Evolutionary conservation across 2,329 filamentous ascomycete species (phyloP), one percentile per base, ranked within the genome.

Genomic region (Tolypocladium album): DNA sequence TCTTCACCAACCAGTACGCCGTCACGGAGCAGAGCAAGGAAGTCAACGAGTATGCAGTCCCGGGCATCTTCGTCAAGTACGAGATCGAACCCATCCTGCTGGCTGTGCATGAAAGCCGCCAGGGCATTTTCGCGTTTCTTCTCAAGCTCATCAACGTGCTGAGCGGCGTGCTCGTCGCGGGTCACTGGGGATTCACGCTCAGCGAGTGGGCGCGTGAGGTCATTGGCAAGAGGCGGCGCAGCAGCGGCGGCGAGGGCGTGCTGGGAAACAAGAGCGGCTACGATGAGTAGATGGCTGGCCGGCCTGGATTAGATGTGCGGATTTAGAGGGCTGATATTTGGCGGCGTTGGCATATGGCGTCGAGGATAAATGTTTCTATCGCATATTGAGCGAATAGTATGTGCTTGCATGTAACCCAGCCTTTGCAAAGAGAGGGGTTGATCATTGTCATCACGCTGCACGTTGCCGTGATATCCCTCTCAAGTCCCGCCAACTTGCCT

Each of bases 21-120:
- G 94, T 96, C 0, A 97, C 92, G 0, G 90, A 92, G 70, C 92
- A 97, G 78, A 88, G 83, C 67, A 84, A 87, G 68, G 76, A 80
- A 42, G 82, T 95, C 50, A 78, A 80, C 59, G 88, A 95, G 68
- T 85, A 80, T 66, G 64, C 79, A 61, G 84, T 97, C 0, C 94
- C 94, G 0, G 94, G 94, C 39, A 86, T 99, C 63, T 99, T 97
- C 72, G 90, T 99, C 82, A 99, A 97, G 78, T 99, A 96, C 76
- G 93, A 97, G 72, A 97, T 99, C 67, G 94, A 99, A 79, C 94
- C 94, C 1, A 92, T 99, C 67, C 78, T 94, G 72, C 79, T 99
- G 58, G 87, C 88, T 36, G 88, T 99, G 50, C 88, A 88, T 63
- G 93, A 97, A 77, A 85, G 86, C 69, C 85, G 92, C 69, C 87